These are phyloP conservation scores for Gentiana dahurica DNA, from an alignment of 257 asterid species.

Conservation along the genomic window DNA sequence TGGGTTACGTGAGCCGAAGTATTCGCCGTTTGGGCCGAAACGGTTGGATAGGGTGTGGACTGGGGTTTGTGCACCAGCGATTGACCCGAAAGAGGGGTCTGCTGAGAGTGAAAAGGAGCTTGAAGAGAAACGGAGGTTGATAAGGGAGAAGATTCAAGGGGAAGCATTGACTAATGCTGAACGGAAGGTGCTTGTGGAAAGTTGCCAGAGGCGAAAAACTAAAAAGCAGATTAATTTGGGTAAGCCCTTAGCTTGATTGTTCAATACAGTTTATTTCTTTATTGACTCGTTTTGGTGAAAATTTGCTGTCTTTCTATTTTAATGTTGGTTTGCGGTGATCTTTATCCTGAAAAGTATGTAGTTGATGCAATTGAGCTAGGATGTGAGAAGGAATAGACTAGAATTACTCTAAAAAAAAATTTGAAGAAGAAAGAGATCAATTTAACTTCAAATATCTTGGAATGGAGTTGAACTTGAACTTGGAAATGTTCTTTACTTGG, in stretches of 20 bases:
- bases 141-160: constrained; percentile 54
- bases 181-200: constrained; percentile 60
- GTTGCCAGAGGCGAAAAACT: constrained; percentile 55
- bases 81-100: constrained; percentile 64
- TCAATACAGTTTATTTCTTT: too few relatives aligned
- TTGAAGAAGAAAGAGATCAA: too few relatives aligned
- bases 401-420: too few relatives aligned
- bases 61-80: constrained; percentile 89
- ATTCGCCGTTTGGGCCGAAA: constrained; percentile 92
- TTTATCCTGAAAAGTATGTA: too few relatives aligned
- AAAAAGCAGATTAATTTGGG: constrained; percentile 86
- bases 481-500: too few relatives aligned
- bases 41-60: constrained; percentile 78
- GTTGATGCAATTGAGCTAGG: too few relatives aligned
- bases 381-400: too few relatives aligned
- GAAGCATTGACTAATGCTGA: constrained; percentile 63
- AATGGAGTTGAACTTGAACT: too few relatives aligned
- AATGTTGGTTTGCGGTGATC: too few relatives aligned
- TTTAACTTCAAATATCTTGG: too few relatives aligned
- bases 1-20: constrained; percentile 89
- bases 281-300: background rate
- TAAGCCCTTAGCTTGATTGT: constrained; percentile 7
- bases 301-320: too few relatives aligned
- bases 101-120: constrained; percentile 37
- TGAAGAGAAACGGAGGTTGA: constrained; percentile 61